phyloP scores from a whole-genome alignment of 257 asterid species.

The Capsicum pubescens region DNA sequence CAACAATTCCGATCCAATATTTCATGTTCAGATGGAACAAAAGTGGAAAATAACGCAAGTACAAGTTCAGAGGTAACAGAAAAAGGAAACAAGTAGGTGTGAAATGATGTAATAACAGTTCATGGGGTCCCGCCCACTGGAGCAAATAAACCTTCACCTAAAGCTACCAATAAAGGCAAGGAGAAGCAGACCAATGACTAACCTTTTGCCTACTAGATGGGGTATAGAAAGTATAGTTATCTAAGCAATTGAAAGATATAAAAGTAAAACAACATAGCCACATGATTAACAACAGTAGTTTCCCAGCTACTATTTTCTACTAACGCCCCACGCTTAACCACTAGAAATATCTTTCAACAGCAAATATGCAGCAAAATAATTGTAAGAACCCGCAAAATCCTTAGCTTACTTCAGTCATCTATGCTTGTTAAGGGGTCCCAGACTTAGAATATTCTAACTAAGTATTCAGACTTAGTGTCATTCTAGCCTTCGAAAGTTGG shows the following conservation, averaged over 20 bases:
- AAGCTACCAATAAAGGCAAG: constrained; percentile 18
- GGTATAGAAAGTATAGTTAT: neutral
- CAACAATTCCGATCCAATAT: constrained; percentile 4
- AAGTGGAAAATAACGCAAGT: neutral
- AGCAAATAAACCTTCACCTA: neutral
- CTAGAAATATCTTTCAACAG: neutral
- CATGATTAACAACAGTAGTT: neutral
- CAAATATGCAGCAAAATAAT: neutral
- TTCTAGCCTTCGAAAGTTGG: too few relatives aligned
- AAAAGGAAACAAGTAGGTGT: neutral
- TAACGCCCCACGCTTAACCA: neutral
- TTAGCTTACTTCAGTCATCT: too few relatives aligned
- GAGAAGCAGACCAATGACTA: neutral
- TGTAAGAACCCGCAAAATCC: too few relatives aligned
- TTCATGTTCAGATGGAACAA: constrained; percentile 12
- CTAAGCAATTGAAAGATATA: neutral
- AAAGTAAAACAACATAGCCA: neutral
- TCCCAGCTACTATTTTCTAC: neutral
- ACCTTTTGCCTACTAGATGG: neutral
- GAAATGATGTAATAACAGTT: neutral
- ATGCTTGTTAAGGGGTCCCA: too few relatives aligned
- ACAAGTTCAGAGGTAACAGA: neutral
- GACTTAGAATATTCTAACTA: too few relatives aligned
- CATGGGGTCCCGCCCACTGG: neutral
- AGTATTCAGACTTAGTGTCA: too few relatives aligned